Conservation (phyloP, 2,329 filamentous ascomycete genomes). For the Penicillium sp. region DNA sequence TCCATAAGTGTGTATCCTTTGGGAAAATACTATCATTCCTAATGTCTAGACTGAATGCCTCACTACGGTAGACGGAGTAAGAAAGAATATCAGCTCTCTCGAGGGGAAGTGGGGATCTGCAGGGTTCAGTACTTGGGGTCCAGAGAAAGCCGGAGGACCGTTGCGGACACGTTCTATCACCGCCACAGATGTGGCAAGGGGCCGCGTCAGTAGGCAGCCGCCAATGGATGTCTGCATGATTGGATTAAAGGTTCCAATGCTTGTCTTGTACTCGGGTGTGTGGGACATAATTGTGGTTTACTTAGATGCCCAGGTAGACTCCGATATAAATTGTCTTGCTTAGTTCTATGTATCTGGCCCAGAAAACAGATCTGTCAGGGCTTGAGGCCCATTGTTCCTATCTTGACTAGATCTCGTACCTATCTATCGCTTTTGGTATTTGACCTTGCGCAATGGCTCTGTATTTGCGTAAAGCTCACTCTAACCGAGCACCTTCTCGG, state of each 20-base stretch:
- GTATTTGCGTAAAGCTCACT: neutral
- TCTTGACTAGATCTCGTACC: too few species aligned
- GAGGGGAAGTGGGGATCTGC: conserved; percentile 2
- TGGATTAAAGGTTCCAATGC: too few species aligned
- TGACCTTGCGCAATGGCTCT: neutral
- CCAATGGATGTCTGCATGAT: conserved; percentile 17
- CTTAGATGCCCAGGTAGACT: too few species aligned
- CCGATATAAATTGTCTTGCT: too few species aligned
- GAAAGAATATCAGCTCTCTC: neutral
- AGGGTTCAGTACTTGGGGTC: conserved; percentile 8
- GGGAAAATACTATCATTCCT: neutral
- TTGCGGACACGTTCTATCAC: conserved; percentile 1
- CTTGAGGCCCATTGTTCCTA: too few species aligned
- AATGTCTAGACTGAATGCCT: neutral
- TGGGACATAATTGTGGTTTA: too few species aligned
- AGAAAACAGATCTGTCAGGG: too few species aligned
- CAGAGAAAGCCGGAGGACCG: neutral
- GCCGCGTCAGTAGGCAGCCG: conserved; percentile 42
- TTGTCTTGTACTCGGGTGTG: too few species aligned
- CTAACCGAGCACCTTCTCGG: conserved; percentile 50
- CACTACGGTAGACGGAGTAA: neutral
- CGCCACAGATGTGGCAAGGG: conserved; percentile 20
- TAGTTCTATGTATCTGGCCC: too few species aligned
- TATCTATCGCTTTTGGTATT: neutral
- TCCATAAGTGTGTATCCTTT: neutral